Evolutionary conservation across 805 yeast genomes (phyloP), one percentile per base, ranked within the genome.

Genomic region (Wickerhamiella qilinensis): DNA sequence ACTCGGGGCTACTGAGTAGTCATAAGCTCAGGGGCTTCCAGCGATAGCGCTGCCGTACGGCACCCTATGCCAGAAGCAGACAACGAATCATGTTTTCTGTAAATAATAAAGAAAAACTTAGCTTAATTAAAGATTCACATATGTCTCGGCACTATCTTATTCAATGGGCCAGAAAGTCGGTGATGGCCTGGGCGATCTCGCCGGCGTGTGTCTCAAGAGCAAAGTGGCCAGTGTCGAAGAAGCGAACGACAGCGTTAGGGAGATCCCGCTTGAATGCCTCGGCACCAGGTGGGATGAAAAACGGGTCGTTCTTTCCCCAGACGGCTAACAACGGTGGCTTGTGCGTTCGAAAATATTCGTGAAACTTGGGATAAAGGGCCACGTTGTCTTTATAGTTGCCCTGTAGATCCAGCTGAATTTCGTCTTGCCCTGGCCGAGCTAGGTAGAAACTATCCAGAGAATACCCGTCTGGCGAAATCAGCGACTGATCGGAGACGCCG

Each of bases 291-390:
- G 43, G 37, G 9, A 45, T 48, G 44, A 64, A 65, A 30, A 64
- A 56, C 18, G 28, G 20, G 38, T 64, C 69, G 35, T 64, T 61
- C 33, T 53, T 49, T 11, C 69, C 70, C 70, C 70, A 65, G 21
- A 51, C 47, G 5, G 55, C 57, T 27, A 65, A 50, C 5, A 60
- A 48, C 9, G 68, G 68, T 14, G 61, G 48, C 27, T 55, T 38
- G 2, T 57, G 39, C 9, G 42, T 36, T 35, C 58, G 49, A 27
- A 64, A 52, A 35, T 37, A 60, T 29, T 58, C 38, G 17, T 63
- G 68, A 43, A 63, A 59, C 31, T 51, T 24, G 2, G 65, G 64
- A 42, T 65, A 65, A 36, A 59, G 36, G 11, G 34, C 41, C 20
- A 62, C 46, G 41, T 65, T 65, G 21, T 38, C 55, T 33, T 52